Evolutionary conservation across 2,329 filamentous ascomycete species (phyloP).

Genomic region (Colletotrichum agaves): DNA sequence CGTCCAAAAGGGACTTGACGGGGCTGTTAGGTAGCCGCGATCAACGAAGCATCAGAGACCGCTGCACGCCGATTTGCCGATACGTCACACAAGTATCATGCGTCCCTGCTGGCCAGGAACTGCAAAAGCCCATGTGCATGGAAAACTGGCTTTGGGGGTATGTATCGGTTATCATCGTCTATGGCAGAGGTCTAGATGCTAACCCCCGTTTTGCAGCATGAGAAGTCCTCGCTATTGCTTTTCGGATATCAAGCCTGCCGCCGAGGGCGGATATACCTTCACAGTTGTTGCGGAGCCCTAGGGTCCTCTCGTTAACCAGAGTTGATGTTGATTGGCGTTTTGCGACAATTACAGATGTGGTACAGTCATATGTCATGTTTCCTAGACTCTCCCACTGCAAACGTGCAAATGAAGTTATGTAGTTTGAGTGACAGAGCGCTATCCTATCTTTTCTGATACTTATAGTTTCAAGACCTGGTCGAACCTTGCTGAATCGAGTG

Average conservation of each 20-base stretch:
- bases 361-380: no score
- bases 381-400: neutral
- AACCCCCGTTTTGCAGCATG: neutral
- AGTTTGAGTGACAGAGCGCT: neutral
- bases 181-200: rapidly evolving
- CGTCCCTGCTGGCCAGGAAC: conserved; percentile 11
- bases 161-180: rapidly evolving
- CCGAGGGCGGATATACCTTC: conserved; percentile 5
- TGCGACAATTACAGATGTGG: neutral
- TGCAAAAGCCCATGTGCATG: conserved; percentile 34
- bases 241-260: conserved; percentile 10
- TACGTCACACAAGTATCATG: conserved; percentile 1
- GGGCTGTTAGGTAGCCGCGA: neutral
- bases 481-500: neutral
- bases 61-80: neutral
- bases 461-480: neutral
- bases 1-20: conserved; percentile 2
- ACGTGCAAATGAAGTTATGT: neutral
- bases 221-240: conserved; percentile 23
- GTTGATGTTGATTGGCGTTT: neutral
- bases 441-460: neutral
- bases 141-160: conserved; percentile 30
- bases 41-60: conserved; percentile 9
- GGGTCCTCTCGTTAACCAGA: neutral
- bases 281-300: neutral